A percentile compares a stretch with the other conserved stretches of the same genome.
Evolutionary conservation across 495 filamentous ascomycete genomes (phyloP).

Genomic region (Sphaerosporella brunnea): DNA sequence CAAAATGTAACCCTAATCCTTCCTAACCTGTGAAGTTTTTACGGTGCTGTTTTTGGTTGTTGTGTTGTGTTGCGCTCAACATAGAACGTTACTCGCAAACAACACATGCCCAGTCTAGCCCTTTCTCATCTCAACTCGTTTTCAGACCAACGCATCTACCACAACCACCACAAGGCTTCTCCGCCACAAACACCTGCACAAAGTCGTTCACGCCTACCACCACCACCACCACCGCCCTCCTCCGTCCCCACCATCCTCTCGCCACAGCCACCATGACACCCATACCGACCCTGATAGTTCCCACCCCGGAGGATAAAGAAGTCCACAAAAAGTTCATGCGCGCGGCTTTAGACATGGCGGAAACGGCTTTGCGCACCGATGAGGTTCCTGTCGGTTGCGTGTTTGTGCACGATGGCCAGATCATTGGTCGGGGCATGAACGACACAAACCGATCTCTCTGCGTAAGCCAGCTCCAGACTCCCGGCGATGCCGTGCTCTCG

Average conservation of each 20-base stretch:
- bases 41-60: too few relatives aligned
- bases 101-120: too few relatives aligned
- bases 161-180: too few relatives aligned
- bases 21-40: too few relatives aligned
- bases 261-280: background rate
- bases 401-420: constrained; percentile 51
- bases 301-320: background rate
- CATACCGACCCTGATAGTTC: background rate
- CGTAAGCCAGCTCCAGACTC: constrained; percentile 29
- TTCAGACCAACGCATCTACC: too few relatives aligned
- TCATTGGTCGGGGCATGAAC: constrained; percentile 84
- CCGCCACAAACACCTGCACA: too few relatives aligned
- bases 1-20: too few relatives aligned
- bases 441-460: constrained; percentile 68
- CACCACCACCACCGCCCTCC: background rate
- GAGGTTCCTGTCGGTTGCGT: constrained; percentile 97
- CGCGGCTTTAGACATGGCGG: constrained; percentile 27
- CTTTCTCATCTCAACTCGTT: too few relatives aligned
- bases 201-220: background rate
- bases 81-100: too few relatives aligned
- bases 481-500: too few relatives aligned
- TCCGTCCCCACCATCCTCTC: background rate
- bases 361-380: constrained; percentile 57
- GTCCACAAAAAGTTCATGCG: constrained; percentile 1
- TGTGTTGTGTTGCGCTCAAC: too few relatives aligned